phyloP scores from a whole-genome alignment of 2,329 filamentous ascomycete genomes.

The Aspergillus fijiensis region DNA sequence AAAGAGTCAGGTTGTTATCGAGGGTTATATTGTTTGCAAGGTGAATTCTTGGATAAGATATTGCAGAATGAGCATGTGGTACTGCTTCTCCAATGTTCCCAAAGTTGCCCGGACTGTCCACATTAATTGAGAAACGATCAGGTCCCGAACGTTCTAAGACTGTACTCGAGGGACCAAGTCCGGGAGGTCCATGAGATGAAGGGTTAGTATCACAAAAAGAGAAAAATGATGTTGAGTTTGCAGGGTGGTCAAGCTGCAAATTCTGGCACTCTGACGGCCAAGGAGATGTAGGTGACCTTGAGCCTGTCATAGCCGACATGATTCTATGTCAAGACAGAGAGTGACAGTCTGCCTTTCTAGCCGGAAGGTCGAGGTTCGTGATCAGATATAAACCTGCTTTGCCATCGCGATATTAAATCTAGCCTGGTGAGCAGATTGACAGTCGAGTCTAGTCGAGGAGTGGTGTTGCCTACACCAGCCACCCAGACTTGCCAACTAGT shows the following conservation, averaged over 20 bases:
- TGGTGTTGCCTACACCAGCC: background rate
- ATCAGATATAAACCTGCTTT: slow-evolving; percentile 14
- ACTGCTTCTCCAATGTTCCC: slow-evolving; percentile 74
- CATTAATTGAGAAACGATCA: slow-evolving; percentile 80
- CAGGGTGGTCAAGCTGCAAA: slow-evolving; percentile 20
- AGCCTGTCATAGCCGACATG: slow-evolving; percentile 34
- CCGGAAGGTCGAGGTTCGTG: slow-evolving; percentile 7
- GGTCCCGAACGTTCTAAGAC: slow-evolving; percentile 56
- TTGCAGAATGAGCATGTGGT: slow-evolving; percentile 65
- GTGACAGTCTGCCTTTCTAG: slow-evolving; percentile 4
- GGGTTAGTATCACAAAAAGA: slow-evolving; percentile 20
- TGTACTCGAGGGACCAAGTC: slow-evolving; percentile 17
- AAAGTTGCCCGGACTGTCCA: slow-evolving; percentile 60
- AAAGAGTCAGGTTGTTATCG: slow-evolving; percentile 72
- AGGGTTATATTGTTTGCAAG: slow-evolving; percentile 69
- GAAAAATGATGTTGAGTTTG: slow-evolving; percentile 20
- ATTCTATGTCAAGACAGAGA: slow-evolving; percentile 11
- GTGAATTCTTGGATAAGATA: slow-evolving; percentile 49
- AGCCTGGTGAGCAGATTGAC: background rate
- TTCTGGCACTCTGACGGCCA: slow-evolving; percentile 31
- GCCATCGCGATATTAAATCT: slow-evolving; percentile 16
- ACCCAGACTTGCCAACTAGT: background rate
- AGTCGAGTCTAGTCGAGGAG: background rate
- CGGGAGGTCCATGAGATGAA: slow-evolving; percentile 23
- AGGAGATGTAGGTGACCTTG: slow-evolving; percentile 35